A percentile compares a stretch with the other conserved stretches of the same genome.
Conservation (phyloP, 1,284 basidiomycete genomes). For the Mycena citricolor region DNA sequence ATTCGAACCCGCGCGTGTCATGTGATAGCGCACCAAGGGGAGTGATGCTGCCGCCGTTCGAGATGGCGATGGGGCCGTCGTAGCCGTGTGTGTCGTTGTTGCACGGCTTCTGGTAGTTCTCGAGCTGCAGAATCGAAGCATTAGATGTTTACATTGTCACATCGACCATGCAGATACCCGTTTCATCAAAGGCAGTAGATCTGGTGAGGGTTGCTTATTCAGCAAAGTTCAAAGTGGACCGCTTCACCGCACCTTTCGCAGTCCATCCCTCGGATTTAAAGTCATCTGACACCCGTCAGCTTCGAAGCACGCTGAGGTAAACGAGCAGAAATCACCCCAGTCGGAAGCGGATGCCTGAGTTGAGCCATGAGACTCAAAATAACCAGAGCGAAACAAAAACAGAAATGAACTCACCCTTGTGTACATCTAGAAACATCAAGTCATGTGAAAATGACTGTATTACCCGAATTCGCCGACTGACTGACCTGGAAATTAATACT, state of each 20-base stretch:
- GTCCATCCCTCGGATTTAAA: conserved; percentile 74
- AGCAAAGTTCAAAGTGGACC: conserved; percentile 2
- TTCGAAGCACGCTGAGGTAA: conserved; percentile 3
- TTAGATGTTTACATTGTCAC: conserved; percentile 7
- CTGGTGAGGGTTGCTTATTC: conserved; percentile 32
- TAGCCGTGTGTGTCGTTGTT: conserved; percentile 36
- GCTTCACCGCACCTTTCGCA: conserved; percentile 45
- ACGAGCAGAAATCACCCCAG: conserved; percentile 49
- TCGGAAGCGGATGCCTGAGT: conserved; percentile 63
- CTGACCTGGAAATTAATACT: conserved; percentile 70
- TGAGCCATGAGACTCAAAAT: conserved; percentile 2
- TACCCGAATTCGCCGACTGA: conserved; percentile 1
- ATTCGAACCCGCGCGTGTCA: too few relatives aligned
- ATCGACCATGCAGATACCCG: conserved; percentile 34
- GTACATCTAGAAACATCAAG: conserved; percentile 49
- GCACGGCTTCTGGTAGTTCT: conserved; percentile 73
- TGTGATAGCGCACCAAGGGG: conserved; percentile 38
- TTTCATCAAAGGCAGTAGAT: conserved; percentile 72
- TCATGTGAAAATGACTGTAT: conserved; percentile 1
- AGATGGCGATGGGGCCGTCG: conserved; percentile 70
- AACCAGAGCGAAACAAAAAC: not conserved
- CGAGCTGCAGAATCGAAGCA: conserved; percentile 41
- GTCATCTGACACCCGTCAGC: conserved; percentile 46
- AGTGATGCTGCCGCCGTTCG: conserved; percentile 28
- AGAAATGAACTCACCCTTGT: conserved; percentile 45